Percentiles rank a stretch among this genome's conserved stretches.
phyloP scores from a whole-genome alignment of 257 asterid species.

The Rehmannia glutinosa region DNA sequence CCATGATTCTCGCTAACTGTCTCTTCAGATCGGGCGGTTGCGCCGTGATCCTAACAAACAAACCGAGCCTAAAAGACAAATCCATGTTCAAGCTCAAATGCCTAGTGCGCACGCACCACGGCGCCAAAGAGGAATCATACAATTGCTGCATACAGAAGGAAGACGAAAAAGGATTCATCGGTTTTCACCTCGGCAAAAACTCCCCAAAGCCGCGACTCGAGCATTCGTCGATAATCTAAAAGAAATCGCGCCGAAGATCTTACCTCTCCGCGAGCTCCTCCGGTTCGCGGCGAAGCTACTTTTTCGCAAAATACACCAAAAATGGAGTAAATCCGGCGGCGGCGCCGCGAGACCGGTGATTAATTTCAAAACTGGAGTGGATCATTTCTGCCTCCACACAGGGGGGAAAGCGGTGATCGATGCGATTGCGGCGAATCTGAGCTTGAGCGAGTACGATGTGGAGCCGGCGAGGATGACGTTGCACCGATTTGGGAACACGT shows the following conservation, averaged over 20 bases:
- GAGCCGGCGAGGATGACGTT: slow-evolving; percentile 97
- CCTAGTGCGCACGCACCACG: slow-evolving; percentile 79
- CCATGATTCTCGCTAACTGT: slow-evolving; percentile 87
- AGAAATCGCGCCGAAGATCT: slow-evolving; percentile 55
- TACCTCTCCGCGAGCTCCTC: slow-evolving; percentile 59
- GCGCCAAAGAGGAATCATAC: slow-evolving; percentile 64
- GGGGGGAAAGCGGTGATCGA: slow-evolving; percentile 97
- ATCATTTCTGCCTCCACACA: slow-evolving; percentile 86
- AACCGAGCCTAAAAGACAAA: slow-evolving; percentile 16
- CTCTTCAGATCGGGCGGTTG: slow-evolving; percentile 79
- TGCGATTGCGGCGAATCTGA: slow-evolving; percentile 49
- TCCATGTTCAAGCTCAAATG: slow-evolving; percentile 57
- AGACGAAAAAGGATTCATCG: slow-evolving; percentile 53
- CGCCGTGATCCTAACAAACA: slow-evolving; percentile 62
- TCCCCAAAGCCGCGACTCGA: slow-evolving; percentile 76
- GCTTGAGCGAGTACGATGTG: slow-evolving; percentile 53
- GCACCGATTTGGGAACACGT: slow-evolving; percentile 94
- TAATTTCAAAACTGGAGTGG: slow-evolving; percentile 64
- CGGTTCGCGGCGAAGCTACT: slow-evolving; percentile 30
- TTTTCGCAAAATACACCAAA: slow-evolving; percentile 19
- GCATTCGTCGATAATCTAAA: slow-evolving; percentile 80
- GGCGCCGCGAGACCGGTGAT: slow-evolving; percentile 35
- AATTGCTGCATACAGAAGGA: slow-evolving; percentile 63
- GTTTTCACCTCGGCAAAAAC: slow-evolving; percentile 68
- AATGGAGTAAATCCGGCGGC: slow-evolving; percentile 21